Evolutionary conservation across 225 moss, liverwort and hornwort species (phyloP), one percentile per base, ranked within the genome.

Genomic region (Bryum argenteum): DNA sequence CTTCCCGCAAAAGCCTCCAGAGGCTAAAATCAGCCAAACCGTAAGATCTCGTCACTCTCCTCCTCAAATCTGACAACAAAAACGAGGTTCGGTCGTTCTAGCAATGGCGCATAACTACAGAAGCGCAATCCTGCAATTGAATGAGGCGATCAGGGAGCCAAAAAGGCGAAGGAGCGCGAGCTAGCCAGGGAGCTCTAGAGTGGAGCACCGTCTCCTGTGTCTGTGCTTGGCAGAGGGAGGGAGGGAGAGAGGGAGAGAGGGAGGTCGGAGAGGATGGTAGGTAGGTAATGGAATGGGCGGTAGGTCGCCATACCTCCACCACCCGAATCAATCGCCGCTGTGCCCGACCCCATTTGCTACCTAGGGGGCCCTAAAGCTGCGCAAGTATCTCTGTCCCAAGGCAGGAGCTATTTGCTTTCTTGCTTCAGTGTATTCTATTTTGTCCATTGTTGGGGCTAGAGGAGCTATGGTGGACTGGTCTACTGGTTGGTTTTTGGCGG

Each of bases 381-480:
- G 68, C 66, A 41, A 69, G 69, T 73, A 73, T 73, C 73, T 79
- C 68, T 79, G 73, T 79, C 74, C 28, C 69, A 10, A 33, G 48
- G 16, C 48, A 48, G 48, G 12, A 13, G 45, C 55, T 79, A 62
- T 63, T 56, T 15, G 59, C 33, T 33, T 33, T n/a, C n/a, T n/a
- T 33, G 33, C 33, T 33, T 33, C 33, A 33, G 1, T 28, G 40
- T 50, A 58, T 63, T 42, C 66, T 77, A 71, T 43, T 71, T 79
- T 74, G 73, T 74, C 33, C 58, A 48, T 17, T 48, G 48, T 48
- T 48, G 48, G n/a, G 33, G 48, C 15, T 16, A 13, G n/a, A n/a
- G n/a, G n/a, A n/a, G 48, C 15, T 47, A 6, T 12, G 15, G 15
- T 15, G 45, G 33, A n/a, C 4, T 4, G 4, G 26, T 33, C 33